These are phyloP conservation scores for Jatropha multifida DNA, from an alignment of 441 rosid species.

Conservation along the genomic window DNA sequence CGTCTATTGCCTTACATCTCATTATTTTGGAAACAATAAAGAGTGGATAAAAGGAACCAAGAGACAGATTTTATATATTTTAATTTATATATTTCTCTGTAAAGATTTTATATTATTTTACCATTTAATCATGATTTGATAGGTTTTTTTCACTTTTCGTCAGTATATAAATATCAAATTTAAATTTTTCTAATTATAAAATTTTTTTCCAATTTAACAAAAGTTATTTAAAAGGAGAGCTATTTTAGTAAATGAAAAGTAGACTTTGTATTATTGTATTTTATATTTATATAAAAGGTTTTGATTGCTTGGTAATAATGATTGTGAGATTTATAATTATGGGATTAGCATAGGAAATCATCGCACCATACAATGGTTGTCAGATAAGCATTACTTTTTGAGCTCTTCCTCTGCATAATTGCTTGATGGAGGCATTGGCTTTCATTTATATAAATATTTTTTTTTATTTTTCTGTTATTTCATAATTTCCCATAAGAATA, in stretches of 20 bases:
- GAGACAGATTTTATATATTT: too few species aligned
- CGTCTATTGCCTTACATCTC: too few species aligned
- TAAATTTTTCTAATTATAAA: background rate
- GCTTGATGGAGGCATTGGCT: constrained; percentile 8
- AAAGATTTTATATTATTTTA: too few species aligned
- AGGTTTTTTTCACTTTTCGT: background rate
- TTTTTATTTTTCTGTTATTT: background rate
- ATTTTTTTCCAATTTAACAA: too few species aligned
- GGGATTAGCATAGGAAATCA: constrained; percentile 29
- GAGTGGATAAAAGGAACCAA: background rate
- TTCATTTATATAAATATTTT: background rate
- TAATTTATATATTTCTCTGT: too few species aligned
- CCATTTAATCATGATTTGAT: too few species aligned
- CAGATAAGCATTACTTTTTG: constrained; percentile 19
- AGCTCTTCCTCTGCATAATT: background rate
- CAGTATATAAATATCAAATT: background rate
- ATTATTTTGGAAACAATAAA: background rate
- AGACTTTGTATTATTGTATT: too few species aligned
- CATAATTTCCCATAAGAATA: background rate
- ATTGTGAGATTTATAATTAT: constrained; percentile 11
- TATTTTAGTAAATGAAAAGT: too few species aligned
- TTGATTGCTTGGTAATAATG: constrained; percentile 3
- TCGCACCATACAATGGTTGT: constrained; percentile 26
- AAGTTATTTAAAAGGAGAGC: too few species aligned
- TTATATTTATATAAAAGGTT: background rate